phyloP scores from a whole-genome alignment of 2,329 filamentous ascomycete species.

The Penicillium italicum region DNA sequence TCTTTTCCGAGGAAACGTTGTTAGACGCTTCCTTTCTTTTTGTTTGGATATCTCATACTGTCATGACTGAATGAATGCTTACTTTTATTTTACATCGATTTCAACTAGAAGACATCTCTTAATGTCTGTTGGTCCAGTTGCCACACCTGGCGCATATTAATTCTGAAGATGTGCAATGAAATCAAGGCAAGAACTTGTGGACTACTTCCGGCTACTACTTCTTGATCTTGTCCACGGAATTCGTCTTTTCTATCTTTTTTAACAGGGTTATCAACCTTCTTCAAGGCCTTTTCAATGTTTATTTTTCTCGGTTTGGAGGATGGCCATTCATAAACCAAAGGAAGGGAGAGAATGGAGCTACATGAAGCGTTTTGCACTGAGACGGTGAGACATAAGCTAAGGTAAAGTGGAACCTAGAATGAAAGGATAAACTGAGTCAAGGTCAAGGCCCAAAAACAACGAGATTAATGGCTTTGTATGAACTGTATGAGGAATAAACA shows the following conservation, averaged over 20 bases:
- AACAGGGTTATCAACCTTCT: neutral
- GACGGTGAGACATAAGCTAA: neutral
- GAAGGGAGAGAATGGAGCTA: neutral
- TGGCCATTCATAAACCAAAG: neutral
- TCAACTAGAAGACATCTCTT: no score
- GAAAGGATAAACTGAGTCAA: neutral
- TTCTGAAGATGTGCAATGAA: neutral
- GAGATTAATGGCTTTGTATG: neutral
- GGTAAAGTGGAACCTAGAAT: neutral
- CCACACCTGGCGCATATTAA: neutral
- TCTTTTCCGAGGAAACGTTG: neutral
- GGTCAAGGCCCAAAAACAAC: neutral
- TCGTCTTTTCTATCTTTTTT: neutral
- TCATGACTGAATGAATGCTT: neutral
- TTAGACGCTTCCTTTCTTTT: slow-evolving; percentile 32
- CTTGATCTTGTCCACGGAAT: no score
- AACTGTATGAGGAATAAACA: neutral
- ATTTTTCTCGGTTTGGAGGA: neutral
- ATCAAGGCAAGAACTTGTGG: neutral
- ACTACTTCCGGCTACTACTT: neutral
- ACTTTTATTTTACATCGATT: no score
- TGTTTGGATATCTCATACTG: neutral
- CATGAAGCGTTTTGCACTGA: neutral
- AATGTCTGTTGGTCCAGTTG: neutral
- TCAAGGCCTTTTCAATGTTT: neutral